These are phyloP conservation scores for Atractiella rhizophila DNA, from an alignment of 768 basidiomycete genomes.

Conservation along the genomic window DNA sequence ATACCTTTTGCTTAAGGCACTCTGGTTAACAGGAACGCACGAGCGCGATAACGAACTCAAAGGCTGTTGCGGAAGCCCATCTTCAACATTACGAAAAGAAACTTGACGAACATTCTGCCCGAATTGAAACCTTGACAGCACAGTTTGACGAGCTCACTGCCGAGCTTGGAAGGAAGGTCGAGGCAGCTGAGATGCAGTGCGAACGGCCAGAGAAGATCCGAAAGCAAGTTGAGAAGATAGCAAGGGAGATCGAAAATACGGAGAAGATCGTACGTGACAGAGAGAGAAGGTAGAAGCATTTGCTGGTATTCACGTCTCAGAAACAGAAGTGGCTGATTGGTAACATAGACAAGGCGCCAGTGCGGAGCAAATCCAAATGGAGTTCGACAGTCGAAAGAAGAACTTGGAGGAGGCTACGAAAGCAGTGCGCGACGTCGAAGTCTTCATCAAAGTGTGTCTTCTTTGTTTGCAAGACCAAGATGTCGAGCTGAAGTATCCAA, in stretches of 20 bases:
- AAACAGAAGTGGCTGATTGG: too few relatives aligned
- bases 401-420: slow-evolving; percentile 38
- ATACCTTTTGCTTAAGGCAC: background rate
- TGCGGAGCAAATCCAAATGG: slow-evolving; percentile 27
- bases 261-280: background rate
- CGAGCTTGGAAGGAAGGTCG: slow-evolving; percentile 15
- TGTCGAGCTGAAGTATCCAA: slow-evolving; percentile 17
- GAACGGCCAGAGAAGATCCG: background rate
- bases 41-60: slow-evolving; percentile 1
- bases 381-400: slow-evolving; percentile 36
- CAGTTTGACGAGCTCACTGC: background rate
- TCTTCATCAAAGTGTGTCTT: slow-evolving; percentile 10
- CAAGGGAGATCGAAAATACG: background rate
- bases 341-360: too few relatives aligned
- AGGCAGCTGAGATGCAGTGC: slow-evolving; percentile 12
- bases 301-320: too few relatives aligned
- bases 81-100: background rate
- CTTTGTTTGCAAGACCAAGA: background rate
- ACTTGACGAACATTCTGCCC: slow-evolving; percentile 8
- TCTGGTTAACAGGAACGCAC: slow-evolving; percentile 2
- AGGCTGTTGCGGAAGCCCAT: slow-evolving; percentile 5
- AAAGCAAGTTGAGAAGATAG: background rate
- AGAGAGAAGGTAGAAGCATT: background rate
- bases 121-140: background rate
- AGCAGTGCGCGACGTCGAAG: slow-evolving; percentile 31